Evolutionary conservation across 2,329 filamentous ascomycete species (phyloP).

Genomic region (Nannizziopsis arthrosporioides): DNA sequence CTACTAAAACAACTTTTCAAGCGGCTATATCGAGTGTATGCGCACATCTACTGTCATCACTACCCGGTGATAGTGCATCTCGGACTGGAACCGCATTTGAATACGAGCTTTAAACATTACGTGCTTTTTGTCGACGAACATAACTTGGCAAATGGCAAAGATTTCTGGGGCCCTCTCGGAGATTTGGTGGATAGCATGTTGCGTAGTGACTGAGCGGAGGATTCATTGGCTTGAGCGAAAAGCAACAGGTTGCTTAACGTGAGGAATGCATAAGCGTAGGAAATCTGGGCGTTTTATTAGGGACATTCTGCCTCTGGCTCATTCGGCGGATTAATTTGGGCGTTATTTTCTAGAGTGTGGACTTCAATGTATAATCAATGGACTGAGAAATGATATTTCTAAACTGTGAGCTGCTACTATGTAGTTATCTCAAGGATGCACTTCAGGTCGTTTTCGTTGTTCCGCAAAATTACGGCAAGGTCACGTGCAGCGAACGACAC

Average conservation of each 20-base stretch:
- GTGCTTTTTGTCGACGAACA: slow-evolving; percentile 98
- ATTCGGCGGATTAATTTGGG: not conserved
- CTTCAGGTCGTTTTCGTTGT: not conserved
- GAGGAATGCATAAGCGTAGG: slow-evolving; percentile 8
- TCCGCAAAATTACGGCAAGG: not conserved
- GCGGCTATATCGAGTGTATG: slow-evolving; percentile 95
- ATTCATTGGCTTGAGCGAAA: not conserved
- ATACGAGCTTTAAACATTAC: slow-evolving; percentile 99
- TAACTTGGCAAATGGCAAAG: slow-evolving; percentile 77
- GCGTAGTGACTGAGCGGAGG: slow-evolving; percentile 59
- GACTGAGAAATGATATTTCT: slow-evolving; percentile 10
- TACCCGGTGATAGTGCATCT: slow-evolving; percentile 94
- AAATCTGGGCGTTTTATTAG: slow-evolving; percentile 3
- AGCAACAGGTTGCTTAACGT: not conserved
- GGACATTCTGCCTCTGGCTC: not conserved
- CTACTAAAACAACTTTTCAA: slow-evolving; percentile 96
- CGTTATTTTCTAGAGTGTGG: slow-evolving; percentile 3
- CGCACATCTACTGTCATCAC: slow-evolving; percentile 99
- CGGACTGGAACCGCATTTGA: slow-evolving; percentile 89
- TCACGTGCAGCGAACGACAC: slow-evolving; percentile 11
- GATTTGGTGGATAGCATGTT: slow-evolving; percentile 97
- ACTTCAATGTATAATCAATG: slow-evolving; percentile 8
- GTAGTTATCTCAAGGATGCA: not conserved
- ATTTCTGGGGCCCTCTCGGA: slow-evolving; percentile 92
- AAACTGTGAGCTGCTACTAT: slow-evolving; percentile 9